Conservation (phyloP, 176 grass and related monocot genomes). For the Hyparrhenia diplandra region DNA sequence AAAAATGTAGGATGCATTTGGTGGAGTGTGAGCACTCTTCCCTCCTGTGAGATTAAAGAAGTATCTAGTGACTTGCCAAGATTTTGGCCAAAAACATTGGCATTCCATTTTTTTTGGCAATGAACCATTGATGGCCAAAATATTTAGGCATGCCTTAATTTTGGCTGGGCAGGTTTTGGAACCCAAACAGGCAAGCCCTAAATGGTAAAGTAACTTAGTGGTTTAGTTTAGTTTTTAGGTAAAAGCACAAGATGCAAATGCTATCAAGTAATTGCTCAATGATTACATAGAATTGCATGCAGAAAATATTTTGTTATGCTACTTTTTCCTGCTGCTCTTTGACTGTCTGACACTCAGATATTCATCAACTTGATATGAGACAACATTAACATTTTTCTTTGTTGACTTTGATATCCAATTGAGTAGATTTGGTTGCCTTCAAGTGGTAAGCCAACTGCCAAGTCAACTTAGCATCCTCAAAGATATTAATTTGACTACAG, state of each 20-base stretch:
- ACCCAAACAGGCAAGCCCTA: background rate
- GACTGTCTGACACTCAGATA: background rate
- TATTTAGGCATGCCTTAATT: too few relatives aligned
- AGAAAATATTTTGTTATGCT: background rate
- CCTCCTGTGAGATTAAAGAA: too few relatives aligned
- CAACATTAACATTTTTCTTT: background rate
- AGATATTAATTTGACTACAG: too few relatives aligned
- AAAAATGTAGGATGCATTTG: too few relatives aligned
- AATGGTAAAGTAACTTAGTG: background rate
- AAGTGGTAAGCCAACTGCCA: too few relatives aligned
- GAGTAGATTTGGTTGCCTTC: conserved; percentile 6
- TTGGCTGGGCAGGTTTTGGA: too few relatives aligned
- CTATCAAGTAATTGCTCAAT: background rate
- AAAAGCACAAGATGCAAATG: background rate
- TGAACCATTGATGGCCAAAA: too few relatives aligned
- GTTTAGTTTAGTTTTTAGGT: conserved; percentile 20
- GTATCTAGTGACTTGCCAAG: too few relatives aligned
- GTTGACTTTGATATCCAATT: background rate
- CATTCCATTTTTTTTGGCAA: too few relatives aligned
- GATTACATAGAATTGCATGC: conserved; percentile 9
- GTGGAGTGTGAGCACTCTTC: too few relatives aligned
- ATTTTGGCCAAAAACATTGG: too few relatives aligned
- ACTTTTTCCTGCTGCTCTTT: background rate
- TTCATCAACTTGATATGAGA: background rate
- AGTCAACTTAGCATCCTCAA: too few relatives aligned